Conservation (phyloP, 2,329 filamentous ascomycete genomes). For the Fusarium sp. region DNA sequence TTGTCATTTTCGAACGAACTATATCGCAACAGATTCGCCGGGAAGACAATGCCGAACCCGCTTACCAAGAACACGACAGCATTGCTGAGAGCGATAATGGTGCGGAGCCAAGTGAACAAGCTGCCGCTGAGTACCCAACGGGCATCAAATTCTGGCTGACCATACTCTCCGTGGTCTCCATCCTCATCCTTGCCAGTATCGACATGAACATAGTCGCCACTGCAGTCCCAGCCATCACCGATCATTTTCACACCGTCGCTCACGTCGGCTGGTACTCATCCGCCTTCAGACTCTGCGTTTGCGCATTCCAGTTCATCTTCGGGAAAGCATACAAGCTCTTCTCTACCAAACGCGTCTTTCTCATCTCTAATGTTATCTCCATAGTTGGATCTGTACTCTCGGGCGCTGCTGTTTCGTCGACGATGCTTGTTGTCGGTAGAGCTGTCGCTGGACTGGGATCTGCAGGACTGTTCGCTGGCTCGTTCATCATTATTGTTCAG, state of each 20-base stretch:
- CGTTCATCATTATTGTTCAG: slow-evolving; percentile 21
- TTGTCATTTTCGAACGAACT: accelerated
- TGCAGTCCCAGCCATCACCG: slow-evolving; percentile 44
- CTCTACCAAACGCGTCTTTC: slow-evolving; percentile 48
- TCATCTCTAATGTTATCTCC: slow-evolving; percentile 55
- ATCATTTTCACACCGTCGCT: slow-evolving; percentile 41
- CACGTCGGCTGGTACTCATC: slow-evolving; percentile 44
- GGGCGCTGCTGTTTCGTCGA: slow-evolving; percentile 53
- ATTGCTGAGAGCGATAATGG: accelerated
- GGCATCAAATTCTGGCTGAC: slow-evolving; percentile 10
- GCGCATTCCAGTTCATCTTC: slow-evolving; percentile 51
- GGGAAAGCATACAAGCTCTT: slow-evolving; percentile 29
- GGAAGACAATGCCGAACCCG: accelerated
- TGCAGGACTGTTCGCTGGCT: slow-evolving; percentile 55
- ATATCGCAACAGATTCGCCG: accelerated
- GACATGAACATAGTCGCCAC: slow-evolving; percentile 44
- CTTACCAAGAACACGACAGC: background rate
- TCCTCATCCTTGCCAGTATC: slow-evolving; percentile 32
- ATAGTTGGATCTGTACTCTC: slow-evolving; percentile 60
- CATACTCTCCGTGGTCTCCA: background rate
- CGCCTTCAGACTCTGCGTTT: slow-evolving; percentile 53
- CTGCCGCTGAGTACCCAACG: background rate
- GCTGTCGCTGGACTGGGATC: slow-evolving; percentile 59
- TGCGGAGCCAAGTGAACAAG: accelerated
- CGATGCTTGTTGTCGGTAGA: slow-evolving; percentile 59